Evolutionary conservation across 164 flowering plant species (phyloP).

Genomic region (Stephania japonica): DNA sequence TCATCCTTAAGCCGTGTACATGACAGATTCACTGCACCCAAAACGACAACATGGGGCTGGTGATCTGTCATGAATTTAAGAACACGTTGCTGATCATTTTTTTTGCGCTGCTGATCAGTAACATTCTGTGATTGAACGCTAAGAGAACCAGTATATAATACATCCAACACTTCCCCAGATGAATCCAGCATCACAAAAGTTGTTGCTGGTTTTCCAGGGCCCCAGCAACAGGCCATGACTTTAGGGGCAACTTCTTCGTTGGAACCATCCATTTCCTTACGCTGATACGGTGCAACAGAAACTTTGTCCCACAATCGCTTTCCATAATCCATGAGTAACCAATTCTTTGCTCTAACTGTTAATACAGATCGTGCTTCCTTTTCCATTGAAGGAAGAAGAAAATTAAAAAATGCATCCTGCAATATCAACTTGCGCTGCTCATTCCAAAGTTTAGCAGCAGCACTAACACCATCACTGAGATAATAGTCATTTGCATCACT

Average conservation of each 20-base stretch:
- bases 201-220: conserved; percentile 89
- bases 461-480: conserved; percentile 81
- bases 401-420: conserved; percentile 57
- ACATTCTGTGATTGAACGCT: conserved; percentile 67
- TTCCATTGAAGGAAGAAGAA: conserved; percentile 84
- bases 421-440: conserved; percentile 81
- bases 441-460: conserved; percentile 88
- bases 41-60: conserved; percentile 85
- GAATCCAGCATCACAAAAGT: conserved; percentile 97
- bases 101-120: conserved; percentile 80
- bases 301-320: conserved; percentile 74
- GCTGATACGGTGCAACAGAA: conserved; percentile 81
- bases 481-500: conserved; percentile 56
- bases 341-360: conserved; percentile 68
- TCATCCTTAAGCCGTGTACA: conserved; percentile 83
- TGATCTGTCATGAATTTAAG: conserved; percentile 88
- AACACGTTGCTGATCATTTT: conserved; percentile 78
- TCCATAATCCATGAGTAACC: conserved; percentile 80
- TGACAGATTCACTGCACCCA: conserved; percentile 81
- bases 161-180: conserved; percentile 88
- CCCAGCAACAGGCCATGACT: conserved; percentile 99
- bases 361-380: conserved; percentile 79
- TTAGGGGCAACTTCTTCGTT: conserved; percentile 84
- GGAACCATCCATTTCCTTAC: conserved; percentile 60
- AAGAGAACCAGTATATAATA: conserved; percentile 71